Base-by-base conservation (phyloP, 805 yeast genomes). In the Vanderwaltozyma tropicalis region DNA sequence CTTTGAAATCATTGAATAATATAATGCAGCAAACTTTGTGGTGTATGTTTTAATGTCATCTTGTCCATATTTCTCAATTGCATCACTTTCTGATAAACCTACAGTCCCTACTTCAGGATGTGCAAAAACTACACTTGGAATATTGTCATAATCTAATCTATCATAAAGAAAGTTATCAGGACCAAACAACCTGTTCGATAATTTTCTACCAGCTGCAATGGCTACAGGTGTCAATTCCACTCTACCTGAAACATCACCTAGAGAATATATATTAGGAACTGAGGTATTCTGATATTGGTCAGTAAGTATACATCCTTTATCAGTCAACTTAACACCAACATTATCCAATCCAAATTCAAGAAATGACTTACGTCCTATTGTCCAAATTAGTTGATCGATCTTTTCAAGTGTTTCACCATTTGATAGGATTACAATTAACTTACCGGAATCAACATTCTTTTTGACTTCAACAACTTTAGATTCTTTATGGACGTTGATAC, bases 141-240 rank as follows among this genome's bases (percentile, higher is more conserved):
- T 76, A 56, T 88, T 83, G 21, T 59, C 64, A 62, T 80, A 92
- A 59, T 87, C 96, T 60, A 84, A 85, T 57, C 87, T 86, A 59
- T 80, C 83, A 33, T 75, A 60, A 45, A 74, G 74, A 67, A 71
- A 85, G 40, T 64, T 59, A 44, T 71, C 76, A 39, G 88, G 80
- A 18, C 96, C 96, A 58, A 89, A 92, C 42, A 92, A 66, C 59
- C 99, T 76, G 67, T 89, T 88, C 20, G 96, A 76, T 49, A 92
- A 72, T 60, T 77, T 84, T 64, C 99, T 80, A 43, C 99, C 99
- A 9, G 98, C 88, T 26, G 98, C 96, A 66, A 92, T 92, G 28
- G 98, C 98, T 31, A 87, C 96, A 8, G 99, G 99, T 2, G 99
- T 92, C 52, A 92, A 73, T 67, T 92, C 97, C 32, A 84, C 81